Conservation (phyloP, 2,329 filamentous ascomycete species). For the Fusarium abutilonis region DNA sequence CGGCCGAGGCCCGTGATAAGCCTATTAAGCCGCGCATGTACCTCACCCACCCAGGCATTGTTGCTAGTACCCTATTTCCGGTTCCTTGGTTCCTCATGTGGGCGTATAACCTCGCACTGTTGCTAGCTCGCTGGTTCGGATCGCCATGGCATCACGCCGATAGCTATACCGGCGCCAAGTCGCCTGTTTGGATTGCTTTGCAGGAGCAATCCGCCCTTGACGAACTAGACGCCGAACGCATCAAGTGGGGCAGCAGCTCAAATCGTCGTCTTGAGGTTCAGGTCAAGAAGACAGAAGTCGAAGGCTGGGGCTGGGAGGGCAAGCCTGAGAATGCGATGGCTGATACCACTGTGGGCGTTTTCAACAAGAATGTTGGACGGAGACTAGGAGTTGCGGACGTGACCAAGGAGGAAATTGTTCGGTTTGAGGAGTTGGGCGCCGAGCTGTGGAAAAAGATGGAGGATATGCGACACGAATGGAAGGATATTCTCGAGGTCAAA, state of each 20-base stretch:
- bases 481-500: constrained; percentile 49
- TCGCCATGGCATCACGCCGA: constrained; percentile 87
- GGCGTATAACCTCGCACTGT: constrained; percentile 74
- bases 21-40: constrained; percentile 70
- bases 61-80: constrained; percentile 82
- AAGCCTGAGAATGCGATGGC: constrained; percentile 59
- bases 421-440: constrained; percentile 71
- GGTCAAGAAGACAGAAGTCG: constrained; percentile 82
- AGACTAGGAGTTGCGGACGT: constrained; percentile 66
- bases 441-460: constrained; percentile 78
- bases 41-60: constrained; percentile 86
- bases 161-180: constrained; percentile 79
- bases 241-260: constrained; percentile 87
- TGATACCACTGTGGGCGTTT: constrained; percentile 57
- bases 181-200: constrained; percentile 82
- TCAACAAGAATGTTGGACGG: constrained; percentile 65
- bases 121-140: constrained; percentile 78
- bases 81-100: constrained; percentile 75
- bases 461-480: constrained; percentile 73
- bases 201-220: constrained; percentile 71
- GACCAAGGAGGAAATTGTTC: constrained; percentile 67
- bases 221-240: constrained; percentile 60
- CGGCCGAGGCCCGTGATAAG: constrained; percentile 35
- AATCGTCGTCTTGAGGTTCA: constrained; percentile 66
- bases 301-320: constrained; percentile 83